Evolutionary conservation across 2,329 filamentous ascomycete species (phyloP).

Genomic region (Hypoxylon sp.): DNA sequence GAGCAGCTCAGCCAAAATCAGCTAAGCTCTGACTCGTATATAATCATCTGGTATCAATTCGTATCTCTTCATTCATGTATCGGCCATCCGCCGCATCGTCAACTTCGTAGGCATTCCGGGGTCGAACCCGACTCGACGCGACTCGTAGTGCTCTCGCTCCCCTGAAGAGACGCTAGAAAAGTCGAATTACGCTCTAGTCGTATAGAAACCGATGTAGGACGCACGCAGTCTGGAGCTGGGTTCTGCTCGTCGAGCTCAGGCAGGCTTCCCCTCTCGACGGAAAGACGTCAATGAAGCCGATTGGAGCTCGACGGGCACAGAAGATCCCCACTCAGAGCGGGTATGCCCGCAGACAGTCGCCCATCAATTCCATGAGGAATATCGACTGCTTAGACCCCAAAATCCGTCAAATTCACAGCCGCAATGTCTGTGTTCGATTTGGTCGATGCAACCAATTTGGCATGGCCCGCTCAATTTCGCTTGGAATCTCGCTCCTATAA

Average conservation of each 20-base stretch:
- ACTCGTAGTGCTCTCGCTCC: background rate
- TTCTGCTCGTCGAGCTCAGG: conserved; percentile 27
- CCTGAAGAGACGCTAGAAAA: background rate
- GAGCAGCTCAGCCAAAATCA: conserved; percentile 9
- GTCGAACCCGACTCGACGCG: conserved; percentile 9
- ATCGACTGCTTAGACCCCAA: conserved; percentile 10
- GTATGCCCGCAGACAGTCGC: conserved; percentile 19
- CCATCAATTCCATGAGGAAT: conserved; percentile 22
- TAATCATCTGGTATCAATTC: conserved; percentile 27
- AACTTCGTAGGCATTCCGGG: conserved; percentile 6
- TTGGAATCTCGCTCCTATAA: background rate
- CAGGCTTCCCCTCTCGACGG: conserved; percentile 20
- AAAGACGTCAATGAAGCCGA: conserved; percentile 31
- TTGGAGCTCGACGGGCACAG: conserved; percentile 29
- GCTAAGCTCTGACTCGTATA: conserved; percentile 14
- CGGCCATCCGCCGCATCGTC: conserved; percentile 9
- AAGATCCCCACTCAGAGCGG: conserved; percentile 26
- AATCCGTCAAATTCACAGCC: conserved; percentile 6
- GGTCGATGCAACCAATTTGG: background rate
- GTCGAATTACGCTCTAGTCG: conserved; percentile 1
- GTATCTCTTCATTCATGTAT: conserved; percentile 27
- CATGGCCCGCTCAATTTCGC: conserved; percentile 13
- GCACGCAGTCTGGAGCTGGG: conserved; percentile 1
- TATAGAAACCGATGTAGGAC: conserved; percentile 32
- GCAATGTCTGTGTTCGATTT: background rate